Percentiles rank a stretch among this genome's conserved stretches.
Conservation (phyloP, 1,284 basidiomycete genomes). For the Malassezia sympodialis region DNA sequence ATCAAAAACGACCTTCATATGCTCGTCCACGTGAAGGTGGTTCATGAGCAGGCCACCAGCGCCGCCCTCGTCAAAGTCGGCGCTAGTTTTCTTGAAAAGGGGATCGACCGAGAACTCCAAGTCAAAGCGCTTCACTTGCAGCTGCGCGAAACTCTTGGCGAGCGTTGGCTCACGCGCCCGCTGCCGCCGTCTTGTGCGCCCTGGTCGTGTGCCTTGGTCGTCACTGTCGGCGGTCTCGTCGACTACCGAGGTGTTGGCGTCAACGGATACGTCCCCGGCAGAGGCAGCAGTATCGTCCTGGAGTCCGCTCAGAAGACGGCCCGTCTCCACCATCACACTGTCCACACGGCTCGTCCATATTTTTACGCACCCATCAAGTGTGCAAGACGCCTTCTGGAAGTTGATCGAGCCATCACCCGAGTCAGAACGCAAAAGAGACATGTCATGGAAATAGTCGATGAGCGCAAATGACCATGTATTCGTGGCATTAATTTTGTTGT, state of each 20-base stretch:
- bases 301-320: slow-evolving; percentile 84
- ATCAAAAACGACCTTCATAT: slow-evolving; percentile 85
- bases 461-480: slow-evolving; percentile 98
- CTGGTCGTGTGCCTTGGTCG: slow-evolving; percentile 63
- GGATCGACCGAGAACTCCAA: slow-evolving; percentile 88
- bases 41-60: slow-evolving; percentile 61
- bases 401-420: slow-evolving; percentile 59
- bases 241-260: slow-evolving; percentile 24
- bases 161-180: slow-evolving; percentile 42
- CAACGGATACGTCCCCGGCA: slow-evolving; percentile 52
- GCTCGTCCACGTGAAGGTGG: slow-evolving; percentile 62
- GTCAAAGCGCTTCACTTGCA: slow-evolving; percentile 66
- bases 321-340: slow-evolving; percentile 90
- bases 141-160: slow-evolving; percentile 53
- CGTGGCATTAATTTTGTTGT: slow-evolving; percentile 97
- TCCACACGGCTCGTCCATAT: slow-evolving; percentile 99
- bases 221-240: slow-evolving; percentile 50
- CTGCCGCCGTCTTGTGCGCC: slow-evolving; percentile 56
- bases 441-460: slow-evolving; percentile 98
- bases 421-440: slow-evolving; percentile 68
- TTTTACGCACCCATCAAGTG: slow-evolving; percentile 96
- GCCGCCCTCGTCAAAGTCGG: slow-evolving; percentile 96
- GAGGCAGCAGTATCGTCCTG: slow-evolving; percentile 56
- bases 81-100: slow-evolving; percentile 91
- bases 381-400: slow-evolving; percentile 95